Conservation (phyloP, 2,329 filamentous ascomycete genomes). For the Triangularia setosa region DNA sequence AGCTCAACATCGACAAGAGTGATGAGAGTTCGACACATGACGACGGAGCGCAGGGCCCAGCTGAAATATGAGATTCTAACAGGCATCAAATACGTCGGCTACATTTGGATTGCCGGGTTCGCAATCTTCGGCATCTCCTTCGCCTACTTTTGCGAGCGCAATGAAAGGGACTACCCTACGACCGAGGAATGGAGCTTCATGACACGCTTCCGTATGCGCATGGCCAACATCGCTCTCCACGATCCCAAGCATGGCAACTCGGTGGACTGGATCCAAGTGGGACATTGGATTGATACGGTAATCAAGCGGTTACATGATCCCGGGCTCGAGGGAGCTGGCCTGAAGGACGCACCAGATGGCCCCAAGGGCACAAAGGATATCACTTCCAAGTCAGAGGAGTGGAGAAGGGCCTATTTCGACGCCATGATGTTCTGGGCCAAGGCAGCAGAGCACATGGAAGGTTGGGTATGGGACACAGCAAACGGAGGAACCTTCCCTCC, state of each 20-base stretch:
- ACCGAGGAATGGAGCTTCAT: constrained; percentile 76
- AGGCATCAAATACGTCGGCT: constrained; percentile 63
- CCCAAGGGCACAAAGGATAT: constrained; percentile 59
- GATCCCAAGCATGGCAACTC: constrained; percentile 48
- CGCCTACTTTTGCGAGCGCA: constrained; percentile 66
- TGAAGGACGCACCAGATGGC: constrained; percentile 52
- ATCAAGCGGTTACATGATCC: constrained; percentile 67
- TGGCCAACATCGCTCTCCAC: constrained; percentile 57
- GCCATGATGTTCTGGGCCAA: constrained; percentile 72
- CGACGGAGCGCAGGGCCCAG: constrained; percentile 71
- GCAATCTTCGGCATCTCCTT: constrained; percentile 59
- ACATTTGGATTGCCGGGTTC: constrained; percentile 60
- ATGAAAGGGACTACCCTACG: constrained; percentile 74
- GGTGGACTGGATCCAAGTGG: constrained; percentile 67
- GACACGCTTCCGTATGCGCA: constrained; percentile 64
- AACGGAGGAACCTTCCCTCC: constrained; percentile 64
- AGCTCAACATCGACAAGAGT: constrained; percentile 23
- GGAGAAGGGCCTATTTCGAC: constrained; percentile 83
- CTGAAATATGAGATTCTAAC: constrained; percentile 67
- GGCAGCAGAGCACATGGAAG: constrained; percentile 76
- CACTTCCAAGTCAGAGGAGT: constrained; percentile 71
- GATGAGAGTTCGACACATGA: constrained; percentile 65
- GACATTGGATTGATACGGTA: constrained; percentile 55
- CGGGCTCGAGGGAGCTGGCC: constrained; percentile 61
- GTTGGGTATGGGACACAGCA: constrained; percentile 68